Base-by-base conservation (phyloP, 2,329 filamentous ascomycete genomes). In the Sporothrix euskadiensis region DNA sequence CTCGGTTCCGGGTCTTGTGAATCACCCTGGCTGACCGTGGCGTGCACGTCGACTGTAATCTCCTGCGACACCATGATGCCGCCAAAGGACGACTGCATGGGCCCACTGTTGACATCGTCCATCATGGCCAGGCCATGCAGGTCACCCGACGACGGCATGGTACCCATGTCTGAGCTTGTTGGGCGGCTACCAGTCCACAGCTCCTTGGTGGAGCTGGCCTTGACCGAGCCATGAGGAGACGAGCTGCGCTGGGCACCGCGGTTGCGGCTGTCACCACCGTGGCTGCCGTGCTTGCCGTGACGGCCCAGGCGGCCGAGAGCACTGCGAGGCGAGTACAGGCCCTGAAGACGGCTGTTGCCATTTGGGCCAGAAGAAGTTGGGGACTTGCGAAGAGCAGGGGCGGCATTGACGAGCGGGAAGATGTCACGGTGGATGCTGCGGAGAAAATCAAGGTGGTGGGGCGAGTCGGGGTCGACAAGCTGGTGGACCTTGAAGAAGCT, bases 401-500 rank as follows among this genome's bases (percentile, higher is more conserved):
- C 71, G 14, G 71, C 61, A 32, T 73, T 72, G 49, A 73, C 72
- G 56, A 73, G 22, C 1, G 74, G 74, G 19, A 16, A 68, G 26
- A 76, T 73, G 61, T 76, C 73, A 26, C 73, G 74, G 49, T 72
- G 71, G 22, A 75, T 59, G 16, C 71, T 73, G 59, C 66, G 68
- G 14, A 75, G 12, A 19, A 75, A 76, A n/a, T 65, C 68, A 7
- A 63, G 56, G 44, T 73, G 74, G 61, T 76, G 73, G 2, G 71
- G 73, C 39, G 75, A 75, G 47, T 63, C 63, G 12, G 26, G 63
- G 52, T 71, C 57, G 32, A 73, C 72, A 47, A 76, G 56, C 69
- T 76, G 75, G 71, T 78, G 76, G 22, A 83, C 81, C 71, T 83
- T 84, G 81, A 88, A 88, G 63, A 88, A 84, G 19, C 81, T 83